phyloP scores from a whole-genome alignment of 2,329 filamentous ascomycete species.

The Xylariaceae sp. region DNA sequence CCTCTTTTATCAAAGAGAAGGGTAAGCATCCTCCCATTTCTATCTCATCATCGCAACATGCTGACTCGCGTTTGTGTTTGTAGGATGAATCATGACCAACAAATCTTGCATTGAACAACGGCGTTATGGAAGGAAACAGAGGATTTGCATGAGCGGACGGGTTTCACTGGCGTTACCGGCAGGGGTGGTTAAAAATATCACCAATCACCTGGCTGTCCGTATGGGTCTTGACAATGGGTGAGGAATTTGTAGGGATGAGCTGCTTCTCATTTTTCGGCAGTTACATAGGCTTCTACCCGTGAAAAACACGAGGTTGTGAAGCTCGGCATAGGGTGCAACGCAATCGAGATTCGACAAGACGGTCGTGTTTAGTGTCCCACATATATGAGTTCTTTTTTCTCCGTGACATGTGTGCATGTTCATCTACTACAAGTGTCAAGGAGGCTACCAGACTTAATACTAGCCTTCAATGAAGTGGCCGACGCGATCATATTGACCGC shows the following conservation, averaged over 20 bases:
- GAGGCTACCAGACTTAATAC: neutral
- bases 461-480: neutral
- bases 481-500: too few relatives aligned
- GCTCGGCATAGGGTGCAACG: neutral
- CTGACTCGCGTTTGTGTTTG: too few relatives aligned
- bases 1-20: too few relatives aligned
- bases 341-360: neutral
- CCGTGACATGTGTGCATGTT: neutral
- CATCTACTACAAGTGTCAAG: neutral
- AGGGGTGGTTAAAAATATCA: neutral
- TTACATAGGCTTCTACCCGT: neutral
- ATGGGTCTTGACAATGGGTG: slow-evolving; percentile 5
- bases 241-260: neutral
- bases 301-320: neutral
- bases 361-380: neutral
- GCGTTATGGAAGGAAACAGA: slow-evolving; percentile 19
- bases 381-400: neutral
- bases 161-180: slow-evolving; percentile 1
- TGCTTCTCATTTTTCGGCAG: neutral
- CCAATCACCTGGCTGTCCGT: slow-evolving; percentile 2
- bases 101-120: slow-evolving; percentile 1
- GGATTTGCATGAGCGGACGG: slow-evolving; percentile 18
- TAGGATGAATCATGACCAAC: too few relatives aligned
- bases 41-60: too few relatives aligned
- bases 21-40: too few relatives aligned